Percentiles rank a stretch among this genome's conserved stretches.
Conservation (phyloP, 73 alveolate species). For the Paramecium biaurelia region DNA sequence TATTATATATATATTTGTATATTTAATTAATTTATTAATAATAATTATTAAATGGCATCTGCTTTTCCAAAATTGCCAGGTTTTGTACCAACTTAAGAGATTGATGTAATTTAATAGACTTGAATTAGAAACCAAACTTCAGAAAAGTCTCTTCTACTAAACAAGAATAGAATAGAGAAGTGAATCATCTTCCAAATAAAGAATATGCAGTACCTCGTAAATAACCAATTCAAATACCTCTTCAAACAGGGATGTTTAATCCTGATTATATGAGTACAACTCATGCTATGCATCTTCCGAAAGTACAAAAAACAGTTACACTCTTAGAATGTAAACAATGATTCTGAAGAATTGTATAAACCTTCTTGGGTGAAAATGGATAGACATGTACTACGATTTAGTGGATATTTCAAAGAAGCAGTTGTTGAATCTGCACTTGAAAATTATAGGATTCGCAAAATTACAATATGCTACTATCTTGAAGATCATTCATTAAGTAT, state of each 20-base stretch:
- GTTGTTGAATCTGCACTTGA: conserved; percentile 93
- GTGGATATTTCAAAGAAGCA: conserved; percentile 92
- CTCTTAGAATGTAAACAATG: conserved; percentile 54
- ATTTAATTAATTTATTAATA: background rate
- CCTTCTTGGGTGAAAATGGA: conserved; percentile 93
- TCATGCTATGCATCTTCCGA: conserved; percentile 68
- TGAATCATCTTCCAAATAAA: conserved; percentile 55
- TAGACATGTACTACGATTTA: conserved; percentile 88
- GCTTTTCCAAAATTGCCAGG: conserved; percentile 91
- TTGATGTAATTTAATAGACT: conserved; percentile 60
- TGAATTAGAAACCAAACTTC: conserved; percentile 61
- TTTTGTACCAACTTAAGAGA: conserved; percentile 80
- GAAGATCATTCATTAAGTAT: conserved; percentile 88
- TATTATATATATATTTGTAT: background rate
- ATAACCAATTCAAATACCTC: conserved; percentile 60
- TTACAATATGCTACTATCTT: conserved; percentile 80
- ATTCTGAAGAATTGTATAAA: conserved; percentile 82
- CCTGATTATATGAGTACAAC: conserved; percentile 70
- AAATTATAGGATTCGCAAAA: conserved; percentile 82
- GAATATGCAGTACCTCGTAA: conserved; percentile 70
- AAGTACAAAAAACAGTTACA: background rate
- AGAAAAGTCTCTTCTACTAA: conserved; percentile 71
- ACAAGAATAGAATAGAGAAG: conserved; percentile 70
- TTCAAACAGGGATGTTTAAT: conserved; percentile 67
- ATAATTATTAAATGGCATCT: conserved; percentile 55